Evolutionary conservation across 306 rosid species (phyloP), one percentile per base, ranked within the genome.

Genomic region (Quercus ilex): DNA sequence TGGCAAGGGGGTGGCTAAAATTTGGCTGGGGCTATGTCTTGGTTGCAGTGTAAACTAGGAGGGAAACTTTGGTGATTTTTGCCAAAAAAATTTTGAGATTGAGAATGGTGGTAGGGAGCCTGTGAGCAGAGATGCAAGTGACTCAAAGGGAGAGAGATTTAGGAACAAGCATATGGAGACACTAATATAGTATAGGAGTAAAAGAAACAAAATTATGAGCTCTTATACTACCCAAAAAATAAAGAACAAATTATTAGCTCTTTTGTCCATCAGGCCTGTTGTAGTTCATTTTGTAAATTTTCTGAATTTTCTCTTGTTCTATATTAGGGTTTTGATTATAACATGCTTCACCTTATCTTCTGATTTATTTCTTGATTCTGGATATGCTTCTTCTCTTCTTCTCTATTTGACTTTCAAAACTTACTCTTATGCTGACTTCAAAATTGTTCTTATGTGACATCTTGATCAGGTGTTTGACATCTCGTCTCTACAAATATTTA

Each of bases 401-500:
- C 1, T 10, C 26, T 21, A 15, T 74, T 23, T 18, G 23, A 26
- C 41, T 31, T 19, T 4, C 57, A 60, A 38, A 56, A 11, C 33
- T n/a, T 71, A 10, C 76, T 15, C 63, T 30, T 55, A 25, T 55
- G 23, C 64, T 73, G 13, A 52, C 25, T 25, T 55, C 31, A 21
- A 21, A n/a, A 23, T 35, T 57, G 19, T 68, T 74, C 57, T 80
- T 75, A 33, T 79, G 79, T 56, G 64, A 55, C 71, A 72, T 71
- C 35, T 28, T 41, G 5, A 64, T 83, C 88, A 96, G 99, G 99
- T 96, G 60, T 96, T 93, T 87, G 99, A 96, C 64, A 80, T 93
- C 84, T 79, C 86, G 7, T 85, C 99, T 57, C 89, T 96, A 55
- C 99, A 87, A 87, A 89, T 90, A 65, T 96, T 96, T 64, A 90